Percentiles rank a stretch among this genome's conserved stretches.
Evolutionary conservation across 371 early-diverging fungal species (phyloP).

Genomic region (Mortierella sp.): DNA sequence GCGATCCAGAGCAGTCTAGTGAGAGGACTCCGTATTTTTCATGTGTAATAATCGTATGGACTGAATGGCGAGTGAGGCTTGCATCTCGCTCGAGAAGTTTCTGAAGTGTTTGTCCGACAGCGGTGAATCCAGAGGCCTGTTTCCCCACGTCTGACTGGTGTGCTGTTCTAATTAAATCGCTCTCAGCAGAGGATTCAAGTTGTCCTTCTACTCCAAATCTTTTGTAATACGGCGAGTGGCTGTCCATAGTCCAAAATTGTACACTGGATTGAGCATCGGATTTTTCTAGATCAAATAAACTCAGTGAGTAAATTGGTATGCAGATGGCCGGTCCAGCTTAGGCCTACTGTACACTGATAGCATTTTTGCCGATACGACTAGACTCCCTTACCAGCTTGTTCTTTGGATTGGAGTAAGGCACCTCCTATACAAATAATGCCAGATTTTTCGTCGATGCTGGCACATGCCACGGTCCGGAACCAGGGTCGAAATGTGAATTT

Average conservation of each 20-base stretch:
- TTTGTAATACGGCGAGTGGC: conserved; percentile 33
- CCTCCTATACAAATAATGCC: conserved; percentile 59
- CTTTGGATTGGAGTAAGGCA: conserved; percentile 20
- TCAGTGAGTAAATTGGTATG: too few species aligned
- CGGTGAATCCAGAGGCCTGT: conserved; percentile 22
- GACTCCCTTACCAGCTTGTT: conserved; percentile 17
- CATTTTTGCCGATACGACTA: too few species aligned
- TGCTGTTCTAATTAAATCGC: not conserved
- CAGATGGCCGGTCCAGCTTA: too few species aligned
- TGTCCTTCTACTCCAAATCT: conserved; percentile 20
- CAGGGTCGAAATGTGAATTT: conserved; percentile 53
- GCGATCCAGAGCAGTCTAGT: conserved; percentile 55
- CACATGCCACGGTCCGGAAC: conserved; percentile 57
- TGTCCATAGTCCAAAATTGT: conserved; percentile 29
- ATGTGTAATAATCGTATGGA: conserved; percentile 45
- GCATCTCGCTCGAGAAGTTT: conserved; percentile 47
- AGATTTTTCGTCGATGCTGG: conserved; percentile 42
- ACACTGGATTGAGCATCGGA: conserved; percentile 13
- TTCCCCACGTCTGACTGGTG: not conserved
- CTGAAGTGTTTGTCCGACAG: conserved; percentile 38
- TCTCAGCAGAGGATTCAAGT: conserved; percentile 15
- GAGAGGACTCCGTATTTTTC: conserved; percentile 53
- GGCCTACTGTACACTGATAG: too few species aligned
- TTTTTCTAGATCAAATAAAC: conserved; percentile 1
- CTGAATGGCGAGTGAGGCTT: conserved; percentile 38